Evolutionary conservation across 441 rosid species (phyloP), one percentile per base, ranked within the genome.

Genomic region (Raphanus hybrid): DNA sequence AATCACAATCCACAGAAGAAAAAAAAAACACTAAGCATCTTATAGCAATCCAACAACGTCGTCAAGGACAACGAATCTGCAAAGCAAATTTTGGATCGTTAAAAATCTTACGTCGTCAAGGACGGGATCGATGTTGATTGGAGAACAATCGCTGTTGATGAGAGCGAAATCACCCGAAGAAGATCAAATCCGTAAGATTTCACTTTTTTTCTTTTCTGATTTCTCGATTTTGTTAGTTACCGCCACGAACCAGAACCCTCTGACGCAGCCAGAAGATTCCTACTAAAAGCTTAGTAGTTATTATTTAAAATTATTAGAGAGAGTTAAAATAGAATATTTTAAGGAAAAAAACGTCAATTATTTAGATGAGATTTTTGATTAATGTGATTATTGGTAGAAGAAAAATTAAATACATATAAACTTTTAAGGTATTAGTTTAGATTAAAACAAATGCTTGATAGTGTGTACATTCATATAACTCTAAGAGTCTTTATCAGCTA

Each of bases 241-340:
- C 81, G 81, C 77, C 70, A 73, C 73, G 11, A 59, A 32, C 18
- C 74, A 27, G 60, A 72, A 14, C 80, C 67, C 76, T 77, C 80
- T 77, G 61, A 10, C 20, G 8, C 2, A 1, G 3, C 32, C 75
- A 71, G 76, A 77, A 77, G 80, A 32, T 57, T 77, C 75, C 63
- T 4, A 6, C 26, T 8, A 12, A 54, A 41, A 14, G 15, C 6
- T 39, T 70, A n/a, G 0, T 27, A 37, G 32, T 26, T 60, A 60
- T 60, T 20, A 20, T 20, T 20, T 20, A 20, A 20, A 20, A 20
- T 20, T 20, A 20, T 20, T 20, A 20, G 23, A 20, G 26, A 23
- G 26, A 23, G 26, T 39, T 39, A 39, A 8, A 2, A 39, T 37
- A 39, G 3, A 3, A 39, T 39, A 39, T 39, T 9, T 39, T 8